A percentile compares a stretch with the other conserved stretches of the same genome.
Evolutionary conservation across 306 rosid genomes (phyloP).

Genomic region (Vicia sativa): DNA sequence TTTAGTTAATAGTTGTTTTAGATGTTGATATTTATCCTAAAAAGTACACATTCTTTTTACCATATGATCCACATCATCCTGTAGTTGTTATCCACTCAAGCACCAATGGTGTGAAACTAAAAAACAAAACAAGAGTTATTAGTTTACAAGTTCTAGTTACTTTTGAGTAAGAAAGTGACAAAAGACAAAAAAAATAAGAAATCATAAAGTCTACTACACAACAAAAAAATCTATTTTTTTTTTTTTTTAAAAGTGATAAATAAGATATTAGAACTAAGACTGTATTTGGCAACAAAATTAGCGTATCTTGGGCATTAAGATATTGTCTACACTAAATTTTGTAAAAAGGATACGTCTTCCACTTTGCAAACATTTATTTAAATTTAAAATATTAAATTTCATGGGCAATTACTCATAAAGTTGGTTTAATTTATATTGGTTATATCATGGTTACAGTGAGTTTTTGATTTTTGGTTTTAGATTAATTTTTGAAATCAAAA

Average conservation of each 20-base stretch:
- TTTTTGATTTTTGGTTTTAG: too few relatives aligned
- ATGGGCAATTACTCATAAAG: background rate
- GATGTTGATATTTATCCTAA: conserved; percentile 17
- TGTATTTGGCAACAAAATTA: background rate
- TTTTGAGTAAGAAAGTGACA: conserved; percentile 31
- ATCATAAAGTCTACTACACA: background rate
- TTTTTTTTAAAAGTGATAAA: too few relatives aligned
- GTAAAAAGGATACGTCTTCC: background rate
- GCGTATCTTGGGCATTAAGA: conserved; percentile 33
- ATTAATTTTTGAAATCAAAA: too few relatives aligned
- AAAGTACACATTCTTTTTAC: conserved; percentile 31
- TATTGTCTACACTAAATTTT: background rate
- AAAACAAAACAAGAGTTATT: conserved; percentile 16
- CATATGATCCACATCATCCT: conserved; percentile 26
- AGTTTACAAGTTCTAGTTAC: conserved; percentile 7
- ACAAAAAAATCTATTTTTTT: background rate
- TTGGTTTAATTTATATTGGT: background rate
- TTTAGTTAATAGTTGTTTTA: background rate
- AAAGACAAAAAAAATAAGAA: background rate
- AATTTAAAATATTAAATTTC: background rate
- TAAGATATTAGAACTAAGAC: background rate
- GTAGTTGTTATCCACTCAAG: conserved; percentile 28
- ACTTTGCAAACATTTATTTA: background rate
- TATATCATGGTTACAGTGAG: too few relatives aligned
- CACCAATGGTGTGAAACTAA: conserved; percentile 30